These are phyloP conservation scores for Camelina hispida DNA, from an alignment of 345 rosid species.

Conservation along the genomic window DNA sequence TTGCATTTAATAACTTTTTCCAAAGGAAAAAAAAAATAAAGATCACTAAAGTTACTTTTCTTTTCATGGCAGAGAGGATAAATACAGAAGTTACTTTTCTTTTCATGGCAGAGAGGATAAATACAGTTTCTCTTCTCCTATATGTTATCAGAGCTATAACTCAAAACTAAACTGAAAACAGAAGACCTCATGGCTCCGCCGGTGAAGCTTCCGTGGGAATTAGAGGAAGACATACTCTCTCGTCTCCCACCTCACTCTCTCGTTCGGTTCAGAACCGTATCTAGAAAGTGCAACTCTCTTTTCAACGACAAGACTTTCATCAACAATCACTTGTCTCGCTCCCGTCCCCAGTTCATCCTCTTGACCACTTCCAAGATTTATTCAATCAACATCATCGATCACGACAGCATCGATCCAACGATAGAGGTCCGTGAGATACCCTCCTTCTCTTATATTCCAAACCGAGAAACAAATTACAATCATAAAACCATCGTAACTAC, in stretches of 20 bases:
- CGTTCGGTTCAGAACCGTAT: slow-evolving; percentile 1
- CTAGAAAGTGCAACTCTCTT: slow-evolving; percentile 13
- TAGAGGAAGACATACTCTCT: slow-evolving; percentile 18
- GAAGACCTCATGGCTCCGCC: background rate
- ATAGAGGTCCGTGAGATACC: background rate
- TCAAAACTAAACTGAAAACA: background rate
- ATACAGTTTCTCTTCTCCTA: background rate
- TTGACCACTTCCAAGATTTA: background rate
- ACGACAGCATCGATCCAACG: background rate
- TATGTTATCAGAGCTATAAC: background rate
- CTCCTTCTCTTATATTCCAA: background rate
- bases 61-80: too few relatives aligned
- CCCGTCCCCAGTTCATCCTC: slow-evolving; percentile 10
- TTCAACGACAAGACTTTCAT: slow-evolving; percentile 3
- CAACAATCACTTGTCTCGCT: slow-evolving; percentile 8
- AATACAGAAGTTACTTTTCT: background rate
- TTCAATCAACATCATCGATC: background rate
- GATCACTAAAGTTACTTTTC: background rate
- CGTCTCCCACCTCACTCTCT: slow-evolving; percentile 6
- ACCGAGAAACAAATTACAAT: too few relatives aligned
- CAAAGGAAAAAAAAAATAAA: background rate
- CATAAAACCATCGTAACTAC: background rate
- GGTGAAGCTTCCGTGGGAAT: slow-evolving; percentile 13
- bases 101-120: background rate
- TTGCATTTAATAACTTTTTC: too few relatives aligned